Conservation (phyloP, 192 early-diverging fungal genomes). For the Coemansia sp. region DNA sequence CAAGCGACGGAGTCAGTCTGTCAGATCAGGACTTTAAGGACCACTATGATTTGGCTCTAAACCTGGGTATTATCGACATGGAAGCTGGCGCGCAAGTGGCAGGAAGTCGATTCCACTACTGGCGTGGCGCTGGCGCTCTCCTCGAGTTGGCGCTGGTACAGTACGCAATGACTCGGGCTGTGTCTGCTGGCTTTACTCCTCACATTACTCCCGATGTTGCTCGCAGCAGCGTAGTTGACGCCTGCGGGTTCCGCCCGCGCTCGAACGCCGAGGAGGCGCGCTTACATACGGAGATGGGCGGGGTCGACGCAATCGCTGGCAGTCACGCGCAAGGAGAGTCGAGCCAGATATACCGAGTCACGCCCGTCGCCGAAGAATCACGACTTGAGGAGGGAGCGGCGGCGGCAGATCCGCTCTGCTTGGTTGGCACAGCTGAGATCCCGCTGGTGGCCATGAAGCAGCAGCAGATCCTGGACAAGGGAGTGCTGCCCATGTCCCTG, state of each 20-base stretch:
- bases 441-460: conserved; percentile 85
- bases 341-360: conserved; percentile 84
- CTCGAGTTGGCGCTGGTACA: conserved; percentile 87
- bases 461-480: conserved; percentile 61
- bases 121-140: conserved; percentile 83
- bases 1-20: conserved; percentile 16
- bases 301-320: neutral
- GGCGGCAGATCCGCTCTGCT: conserved; percentile 60
- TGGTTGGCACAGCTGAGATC: conserved; percentile 91
- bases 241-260: conserved; percentile 89
- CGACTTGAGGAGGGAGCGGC: conserved; percentile 11
- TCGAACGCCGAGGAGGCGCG: conserved; percentile 19
- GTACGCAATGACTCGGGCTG: conserved; percentile 78
- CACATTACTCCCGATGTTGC: conserved; percentile 84
- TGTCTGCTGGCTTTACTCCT: conserved; percentile 71
- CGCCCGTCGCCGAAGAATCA: conserved; percentile 46
- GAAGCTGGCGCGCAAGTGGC: conserved; percentile 77
- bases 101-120: conserved; percentile 84
- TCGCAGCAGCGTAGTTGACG: conserved; percentile 74
- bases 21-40: conserved; percentile 52
- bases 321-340: conserved; percentile 51
- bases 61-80: conserved; percentile 77
- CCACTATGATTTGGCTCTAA: conserved; percentile 70
- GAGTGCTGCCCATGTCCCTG: conserved; percentile 68
- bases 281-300: conserved; percentile 2